Percentiles rank a stretch among this genome's conserved stretches.
phyloP scores from a whole-genome alignment of 441 rosid species.

The Croton laevigatus region DNA sequence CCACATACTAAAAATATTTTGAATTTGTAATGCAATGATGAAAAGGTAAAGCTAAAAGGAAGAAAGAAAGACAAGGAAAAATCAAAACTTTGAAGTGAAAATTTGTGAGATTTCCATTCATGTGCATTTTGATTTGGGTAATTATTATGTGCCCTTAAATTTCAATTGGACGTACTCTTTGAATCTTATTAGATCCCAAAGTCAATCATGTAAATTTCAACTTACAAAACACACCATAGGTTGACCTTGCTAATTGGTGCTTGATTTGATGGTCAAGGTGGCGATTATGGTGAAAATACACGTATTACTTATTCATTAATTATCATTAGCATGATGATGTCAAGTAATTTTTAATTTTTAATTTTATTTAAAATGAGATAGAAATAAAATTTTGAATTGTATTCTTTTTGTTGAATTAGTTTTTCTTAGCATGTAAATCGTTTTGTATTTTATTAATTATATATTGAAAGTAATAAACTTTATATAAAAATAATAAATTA shows the following conservation, averaged over 20 bases:
- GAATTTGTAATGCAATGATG: constrained; percentile 23
- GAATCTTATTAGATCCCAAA: constrained; percentile 5
- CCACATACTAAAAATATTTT: constrained; percentile 9
- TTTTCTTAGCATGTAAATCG: too few relatives aligned
- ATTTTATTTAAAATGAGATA: not conserved
- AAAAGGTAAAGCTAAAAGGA: constrained; percentile 13
- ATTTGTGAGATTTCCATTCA: constrained; percentile 14
- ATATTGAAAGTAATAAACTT: too few relatives aligned
- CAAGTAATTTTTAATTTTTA: not conserved
- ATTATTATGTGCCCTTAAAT: constrained; percentile 19
- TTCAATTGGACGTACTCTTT: constrained; percentile 14
- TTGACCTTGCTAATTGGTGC: constrained; percentile 10
- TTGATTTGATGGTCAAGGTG: constrained; percentile 20
- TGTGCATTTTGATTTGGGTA: constrained; percentile 27
- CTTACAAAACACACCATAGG: not conserved
- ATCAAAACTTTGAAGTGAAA: not conserved
- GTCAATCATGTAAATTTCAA: constrained; percentile 16
- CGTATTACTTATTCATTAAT: not conserved
- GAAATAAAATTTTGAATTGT: too few relatives aligned
- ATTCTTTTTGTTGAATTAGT: too few relatives aligned
- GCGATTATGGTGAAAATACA: not conserved
- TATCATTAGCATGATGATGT: not conserved
- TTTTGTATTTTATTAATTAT: too few relatives aligned
- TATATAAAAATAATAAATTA: too few relatives aligned
- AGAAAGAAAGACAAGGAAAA: not conserved